phyloP scores from a whole-genome alignment of 352 stramenopile genomes.

The Pythium phragmitis region DNA sequence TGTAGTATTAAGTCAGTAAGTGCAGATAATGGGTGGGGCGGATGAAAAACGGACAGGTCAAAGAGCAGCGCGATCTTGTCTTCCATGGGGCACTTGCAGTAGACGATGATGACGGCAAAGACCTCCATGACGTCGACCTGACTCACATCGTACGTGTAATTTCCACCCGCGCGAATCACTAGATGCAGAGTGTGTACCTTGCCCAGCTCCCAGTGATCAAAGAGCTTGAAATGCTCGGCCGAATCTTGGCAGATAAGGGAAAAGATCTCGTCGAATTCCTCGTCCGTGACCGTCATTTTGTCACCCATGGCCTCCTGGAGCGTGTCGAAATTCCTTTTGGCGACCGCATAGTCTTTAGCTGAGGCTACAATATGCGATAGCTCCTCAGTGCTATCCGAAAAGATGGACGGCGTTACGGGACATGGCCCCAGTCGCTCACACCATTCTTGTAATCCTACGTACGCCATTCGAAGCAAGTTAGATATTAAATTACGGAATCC shows the following conservation, averaged over 20 bases:
- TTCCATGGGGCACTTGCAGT: slow-evolving; percentile 61
- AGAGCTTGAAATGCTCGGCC: slow-evolving; percentile 66
- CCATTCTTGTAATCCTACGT: slow-evolving; percentile 32
- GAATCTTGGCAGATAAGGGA: slow-evolving; percentile 71
- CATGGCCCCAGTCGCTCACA: background rate
- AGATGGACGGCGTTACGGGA: background rate
- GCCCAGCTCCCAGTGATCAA: slow-evolving; percentile 55
- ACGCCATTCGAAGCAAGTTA: too few relatives aligned
- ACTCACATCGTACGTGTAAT: background rate
- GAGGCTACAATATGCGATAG: slow-evolving; percentile 23
- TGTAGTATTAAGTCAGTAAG: slow-evolving; percentile 4
- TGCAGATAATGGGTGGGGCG: background rate
- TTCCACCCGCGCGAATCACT: background rate
- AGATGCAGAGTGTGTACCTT: slow-evolving; percentile 30
- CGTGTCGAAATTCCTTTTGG: slow-evolving; percentile 62
- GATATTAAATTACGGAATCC: too few relatives aligned
- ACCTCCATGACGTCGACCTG: slow-evolving; percentile 77
- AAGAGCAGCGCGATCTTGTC: slow-evolving; percentile 73
- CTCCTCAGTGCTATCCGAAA: background rate
- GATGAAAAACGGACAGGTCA: slow-evolving; percentile 37
- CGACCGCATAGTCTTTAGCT: slow-evolving; percentile 41
- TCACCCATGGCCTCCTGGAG: slow-evolving; percentile 64
- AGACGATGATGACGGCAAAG: slow-evolving; percentile 74
- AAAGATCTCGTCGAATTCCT: slow-evolving; percentile 82
- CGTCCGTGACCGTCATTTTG: slow-evolving; percentile 71